phyloP scores from a whole-genome alignment of 305 asterid species.

The Euphrasia arctica region DNA sequence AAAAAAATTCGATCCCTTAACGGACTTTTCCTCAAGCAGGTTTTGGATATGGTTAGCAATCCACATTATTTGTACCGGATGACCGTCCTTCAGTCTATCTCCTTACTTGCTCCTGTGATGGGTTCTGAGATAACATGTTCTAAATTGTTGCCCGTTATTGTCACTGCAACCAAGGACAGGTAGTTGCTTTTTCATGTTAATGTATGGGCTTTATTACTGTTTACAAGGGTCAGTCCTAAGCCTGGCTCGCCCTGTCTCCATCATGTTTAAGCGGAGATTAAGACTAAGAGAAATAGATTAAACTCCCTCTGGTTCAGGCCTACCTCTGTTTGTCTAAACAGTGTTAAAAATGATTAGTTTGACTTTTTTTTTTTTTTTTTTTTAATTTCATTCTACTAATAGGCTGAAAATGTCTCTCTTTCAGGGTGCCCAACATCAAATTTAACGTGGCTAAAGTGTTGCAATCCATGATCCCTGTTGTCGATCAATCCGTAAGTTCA shows the following conservation, averaged over 20 bases:
- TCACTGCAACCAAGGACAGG: conserved; percentile 80
- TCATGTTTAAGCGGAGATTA: too few species aligned
- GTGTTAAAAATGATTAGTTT: too few species aligned
- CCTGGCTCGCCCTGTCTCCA: too few species aligned
- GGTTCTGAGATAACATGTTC: conserved; percentile 89
- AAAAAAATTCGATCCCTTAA: neutral
- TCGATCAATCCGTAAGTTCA: conserved; percentile 68
- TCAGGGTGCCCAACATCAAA: conserved; percentile 87
- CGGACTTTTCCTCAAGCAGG: conserved; percentile 37
- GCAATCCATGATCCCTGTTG: conserved; percentile 78
- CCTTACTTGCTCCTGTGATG: conserved; percentile 90
- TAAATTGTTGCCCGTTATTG: conserved; percentile 66
- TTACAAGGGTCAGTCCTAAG: too few species aligned
- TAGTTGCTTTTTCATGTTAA: conserved; percentile 22
- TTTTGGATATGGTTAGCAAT: conserved; percentile 71
- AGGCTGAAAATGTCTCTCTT: conserved; percentile 10
- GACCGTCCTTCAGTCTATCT: conserved; percentile 80
- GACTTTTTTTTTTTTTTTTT: neutral
- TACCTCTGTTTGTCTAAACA: too few species aligned
- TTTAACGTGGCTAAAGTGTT: conserved; percentile 87
- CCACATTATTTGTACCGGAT: conserved; percentile 86
- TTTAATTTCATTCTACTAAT: neutral
- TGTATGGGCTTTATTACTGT: conserved; percentile 3
- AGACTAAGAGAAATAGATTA: too few species aligned
- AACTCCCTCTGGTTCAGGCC: too few species aligned